Evolutionary conservation across 768 basidiomycete genomes (phyloP).

Genomic region (Heimioporus sp.): DNA sequence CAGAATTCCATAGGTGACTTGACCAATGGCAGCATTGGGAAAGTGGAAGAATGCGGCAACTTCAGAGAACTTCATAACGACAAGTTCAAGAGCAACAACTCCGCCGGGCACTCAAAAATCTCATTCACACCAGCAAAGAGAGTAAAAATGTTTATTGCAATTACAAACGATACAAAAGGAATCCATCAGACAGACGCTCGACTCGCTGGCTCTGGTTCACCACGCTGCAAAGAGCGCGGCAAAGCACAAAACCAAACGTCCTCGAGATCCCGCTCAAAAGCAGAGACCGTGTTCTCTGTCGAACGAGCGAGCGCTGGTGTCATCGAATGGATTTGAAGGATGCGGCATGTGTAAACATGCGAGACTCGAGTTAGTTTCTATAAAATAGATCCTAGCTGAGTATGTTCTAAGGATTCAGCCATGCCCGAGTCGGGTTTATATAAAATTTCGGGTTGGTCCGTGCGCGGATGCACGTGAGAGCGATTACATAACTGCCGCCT

Average conservation of each 20-base stretch:
- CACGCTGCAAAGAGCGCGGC: slow-evolving; percentile 27
- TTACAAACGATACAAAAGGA: slow-evolving; percentile 5
- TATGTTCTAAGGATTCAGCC: slow-evolving; percentile 58
- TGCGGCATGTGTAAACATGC: slow-evolving; percentile 77
- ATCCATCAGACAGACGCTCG: slow-evolving; percentile 67
- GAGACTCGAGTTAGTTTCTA: slow-evolving; percentile 78
- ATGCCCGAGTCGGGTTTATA: slow-evolving; percentile 27
- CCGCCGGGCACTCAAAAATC: too few species aligned
- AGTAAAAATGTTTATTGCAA: not conserved
- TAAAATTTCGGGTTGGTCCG: slow-evolving; percentile 34
- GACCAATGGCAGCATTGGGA: slow-evolving; percentile 26
- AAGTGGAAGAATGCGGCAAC: slow-evolving; percentile 21
- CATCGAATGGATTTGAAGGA: slow-evolving; percentile 73
- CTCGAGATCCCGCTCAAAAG: slow-evolving; percentile 45
- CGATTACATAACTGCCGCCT: not conserved
- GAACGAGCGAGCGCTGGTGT: slow-evolving; percentile 61
- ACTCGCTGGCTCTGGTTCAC: slow-evolving; percentile 44
- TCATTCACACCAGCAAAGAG: not conserved
- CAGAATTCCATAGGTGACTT: slow-evolving; percentile 52
- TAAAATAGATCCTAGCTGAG: slow-evolving; percentile 81
- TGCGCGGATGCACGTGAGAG: slow-evolving; percentile 27
- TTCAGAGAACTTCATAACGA: slow-evolving; percentile 10
- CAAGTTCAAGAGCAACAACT: too few species aligned
- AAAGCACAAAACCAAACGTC: slow-evolving; percentile 53
- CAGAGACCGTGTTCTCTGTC: slow-evolving; percentile 59